A percentile compares a stretch with the other conserved stretches of the same genome.
phyloP scores from a whole-genome alignment of 1,284 basidiomycete species.

The Inonotus obliquus region DNA sequence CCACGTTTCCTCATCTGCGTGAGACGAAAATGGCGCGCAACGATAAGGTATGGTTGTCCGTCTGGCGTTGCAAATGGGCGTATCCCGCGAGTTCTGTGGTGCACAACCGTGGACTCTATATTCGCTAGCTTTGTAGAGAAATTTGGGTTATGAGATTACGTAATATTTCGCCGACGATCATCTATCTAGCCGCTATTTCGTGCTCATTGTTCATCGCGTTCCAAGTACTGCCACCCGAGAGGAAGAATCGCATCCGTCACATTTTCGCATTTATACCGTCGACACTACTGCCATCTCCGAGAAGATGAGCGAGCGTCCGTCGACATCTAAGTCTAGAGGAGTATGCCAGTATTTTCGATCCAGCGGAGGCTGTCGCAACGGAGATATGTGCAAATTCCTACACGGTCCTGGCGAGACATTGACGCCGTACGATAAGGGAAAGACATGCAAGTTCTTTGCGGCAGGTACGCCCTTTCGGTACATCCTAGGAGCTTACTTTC shows the following conservation, averaged over 20 bases:
- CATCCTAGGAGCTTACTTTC: neutral
- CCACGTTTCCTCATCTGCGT: too few relatives aligned
- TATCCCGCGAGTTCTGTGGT: too few relatives aligned
- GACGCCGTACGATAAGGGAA: slow-evolving; percentile 64
- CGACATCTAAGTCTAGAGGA: slow-evolving; percentile 47
- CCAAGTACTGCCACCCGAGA: too few relatives aligned
- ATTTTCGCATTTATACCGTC: neutral
- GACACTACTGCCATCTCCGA: neutral
- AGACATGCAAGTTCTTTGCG: slow-evolving; percentile 60
- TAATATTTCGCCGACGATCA: too few relatives aligned
- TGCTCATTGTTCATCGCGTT: too few relatives aligned
- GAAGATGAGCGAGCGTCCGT: slow-evolving; percentile 24
- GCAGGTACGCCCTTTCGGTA: slow-evolving; percentile 36
- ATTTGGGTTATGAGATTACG: too few relatives aligned
- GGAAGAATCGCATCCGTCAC: neutral
- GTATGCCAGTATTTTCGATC: slow-evolving; percentile 58
- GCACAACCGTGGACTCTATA: too few relatives aligned
- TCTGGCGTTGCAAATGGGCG: too few relatives aligned
- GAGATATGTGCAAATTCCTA: slow-evolving; percentile 66
- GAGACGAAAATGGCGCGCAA: too few relatives aligned
- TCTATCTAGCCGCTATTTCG: too few relatives aligned
- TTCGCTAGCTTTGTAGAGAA: too few relatives aligned
- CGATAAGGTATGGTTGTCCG: too few relatives aligned
- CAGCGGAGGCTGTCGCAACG: slow-evolving; percentile 60
- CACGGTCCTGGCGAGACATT: slow-evolving; percentile 50